Conservation (phyloP, 2,329 filamentous ascomycete genomes). For the Sporothrix protearum region DNA sequence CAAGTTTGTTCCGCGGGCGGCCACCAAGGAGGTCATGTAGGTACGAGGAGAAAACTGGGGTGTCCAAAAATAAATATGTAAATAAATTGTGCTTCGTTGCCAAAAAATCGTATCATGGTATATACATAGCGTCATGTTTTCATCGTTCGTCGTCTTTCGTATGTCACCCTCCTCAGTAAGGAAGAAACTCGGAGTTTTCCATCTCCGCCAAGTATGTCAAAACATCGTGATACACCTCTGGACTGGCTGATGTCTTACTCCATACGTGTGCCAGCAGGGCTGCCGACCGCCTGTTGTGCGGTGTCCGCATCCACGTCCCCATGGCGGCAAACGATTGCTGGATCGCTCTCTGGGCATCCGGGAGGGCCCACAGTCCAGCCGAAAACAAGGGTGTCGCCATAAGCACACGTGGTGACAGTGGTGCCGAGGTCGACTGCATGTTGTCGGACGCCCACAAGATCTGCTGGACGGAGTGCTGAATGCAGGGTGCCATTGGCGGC, state of each 20-base stretch:
- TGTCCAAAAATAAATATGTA: not conserved
- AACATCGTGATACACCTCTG: conserved; percentile 10
- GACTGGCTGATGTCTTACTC: conserved; percentile 11
- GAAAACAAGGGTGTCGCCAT: conserved; percentile 24
- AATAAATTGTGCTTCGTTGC: not conserved
- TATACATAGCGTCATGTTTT: not conserved
- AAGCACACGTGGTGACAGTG: conserved; percentile 23
- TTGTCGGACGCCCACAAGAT: conserved; percentile 22
- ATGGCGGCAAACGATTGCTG: conserved; percentile 13
- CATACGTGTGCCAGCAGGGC: conserved; percentile 20
- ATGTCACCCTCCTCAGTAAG: conserved; percentile 9
- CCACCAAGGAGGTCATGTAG: not conserved
- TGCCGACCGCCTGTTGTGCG: conserved; percentile 16
- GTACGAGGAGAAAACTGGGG: no score
- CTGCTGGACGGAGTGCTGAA: conserved; percentile 22
- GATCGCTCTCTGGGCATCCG: not conserved
- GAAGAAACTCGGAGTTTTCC: conserved; percentile 22
- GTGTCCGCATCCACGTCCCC: conserved; percentile 23
- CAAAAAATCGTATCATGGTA: not conserved
- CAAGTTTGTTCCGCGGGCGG: conserved; percentile 39
- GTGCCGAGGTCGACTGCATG: conserved; percentile 22
- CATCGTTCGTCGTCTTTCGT: not conserved
- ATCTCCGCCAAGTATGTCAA: conserved; percentile 19
- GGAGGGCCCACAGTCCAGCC: conserved; percentile 21
- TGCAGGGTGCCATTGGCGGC: conserved; percentile 15